These are phyloP conservation scores for Hericium coralloides DNA, from an alignment of 768 basidiomycete genomes.

Conservation along the genomic window DNA sequence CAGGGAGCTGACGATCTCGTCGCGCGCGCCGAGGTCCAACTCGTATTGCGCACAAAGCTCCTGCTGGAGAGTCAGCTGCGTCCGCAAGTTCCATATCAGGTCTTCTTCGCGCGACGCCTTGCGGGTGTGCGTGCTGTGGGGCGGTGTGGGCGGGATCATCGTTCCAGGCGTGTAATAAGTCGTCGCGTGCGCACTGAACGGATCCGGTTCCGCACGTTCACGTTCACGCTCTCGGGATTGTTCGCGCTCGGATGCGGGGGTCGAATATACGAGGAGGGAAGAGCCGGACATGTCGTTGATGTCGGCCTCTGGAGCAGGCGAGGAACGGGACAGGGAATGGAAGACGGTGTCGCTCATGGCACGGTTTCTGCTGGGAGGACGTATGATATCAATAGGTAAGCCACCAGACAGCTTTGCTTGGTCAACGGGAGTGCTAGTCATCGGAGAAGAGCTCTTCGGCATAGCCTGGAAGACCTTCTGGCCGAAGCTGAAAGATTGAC, in stretches of 20 bases:
- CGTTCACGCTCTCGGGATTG: constrained; percentile 8
- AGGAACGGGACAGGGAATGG: constrained; percentile 42
- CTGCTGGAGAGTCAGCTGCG: constrained; percentile 64
- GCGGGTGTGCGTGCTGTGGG: constrained; percentile 33
- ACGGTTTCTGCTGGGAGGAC: constrained; percentile 32
- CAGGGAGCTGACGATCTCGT: constrained; percentile 60
- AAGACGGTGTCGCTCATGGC: constrained; percentile 59
- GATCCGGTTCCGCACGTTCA: constrained; percentile 47
- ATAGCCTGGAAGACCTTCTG: constrained; percentile 52
- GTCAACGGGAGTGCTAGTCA: constrained; percentile 6
- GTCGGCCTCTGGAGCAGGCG: constrained; percentile 43
- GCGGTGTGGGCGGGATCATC: constrained; percentile 59
- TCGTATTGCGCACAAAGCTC: constrained; percentile 74
- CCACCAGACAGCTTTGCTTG: constrained; percentile 7
- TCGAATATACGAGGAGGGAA: constrained; percentile 37
- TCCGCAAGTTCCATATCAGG: constrained; percentile 63
- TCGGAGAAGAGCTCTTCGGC: constrained; percentile 19
- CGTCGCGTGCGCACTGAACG: constrained; percentile 62
- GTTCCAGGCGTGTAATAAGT: constrained; percentile 74
- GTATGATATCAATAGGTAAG: background rate
- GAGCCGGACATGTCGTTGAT: constrained; percentile 51
- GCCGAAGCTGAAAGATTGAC: constrained; percentile 61
- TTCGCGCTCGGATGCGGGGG: constrained; percentile 11
- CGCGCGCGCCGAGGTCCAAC: constrained; percentile 61
- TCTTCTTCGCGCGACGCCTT: constrained; percentile 65